Base-by-base conservation (phyloP, 2,329 filamentous ascomycete genomes). In the Fusarium sp. region DNA sequence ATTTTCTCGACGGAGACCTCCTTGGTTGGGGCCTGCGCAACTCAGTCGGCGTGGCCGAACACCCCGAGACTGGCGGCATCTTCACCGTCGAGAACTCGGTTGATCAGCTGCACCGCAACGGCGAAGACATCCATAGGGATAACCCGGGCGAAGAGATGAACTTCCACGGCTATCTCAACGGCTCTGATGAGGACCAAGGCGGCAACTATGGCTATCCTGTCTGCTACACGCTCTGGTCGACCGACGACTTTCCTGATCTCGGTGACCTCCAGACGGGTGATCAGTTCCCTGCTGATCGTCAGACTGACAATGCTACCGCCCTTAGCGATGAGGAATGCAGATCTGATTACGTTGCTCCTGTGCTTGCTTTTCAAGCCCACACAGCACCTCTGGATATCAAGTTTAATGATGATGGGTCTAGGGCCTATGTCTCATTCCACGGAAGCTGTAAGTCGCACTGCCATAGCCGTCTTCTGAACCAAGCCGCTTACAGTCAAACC, bases 121-220 rank as follows among this genome's bases (percentile, higher is more conserved):
- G 83, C 9, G 65, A 79, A n/a, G 86, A 90, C 58, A 82, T 91
- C 40, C 86, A 90, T 65, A 74, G 85, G 58, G 80, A 90, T 68
- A 92, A 92, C 69, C 90, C 90, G 0, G 90, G 82, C 13, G 90
- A 92, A 71, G 88, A 92, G 74, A 75, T 93, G 73, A 92, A 92
- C 74, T 91, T 85, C 72, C 85, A 90, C 58, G 89, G 90, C 4
- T 83, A 81, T 54, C 77, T 91, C 42, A 73, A 74, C 58, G 69
- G 73, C 12, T 67, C 74, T 9, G 63, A 64, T 0, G 70, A 63
- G 10, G 52, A 72, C 19, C 73, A 76, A 51, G 79, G 78, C 13
- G 75, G 74, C 4, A 91, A 91, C 73, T 89, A 88, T 69, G 90
- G 90, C 22, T 93, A 92, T 70, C 90, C 90, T 2, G 75, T 80